Evolutionary conservation across 441 rosid species (phyloP).

Genomic region (Hura crepitans): DNA sequence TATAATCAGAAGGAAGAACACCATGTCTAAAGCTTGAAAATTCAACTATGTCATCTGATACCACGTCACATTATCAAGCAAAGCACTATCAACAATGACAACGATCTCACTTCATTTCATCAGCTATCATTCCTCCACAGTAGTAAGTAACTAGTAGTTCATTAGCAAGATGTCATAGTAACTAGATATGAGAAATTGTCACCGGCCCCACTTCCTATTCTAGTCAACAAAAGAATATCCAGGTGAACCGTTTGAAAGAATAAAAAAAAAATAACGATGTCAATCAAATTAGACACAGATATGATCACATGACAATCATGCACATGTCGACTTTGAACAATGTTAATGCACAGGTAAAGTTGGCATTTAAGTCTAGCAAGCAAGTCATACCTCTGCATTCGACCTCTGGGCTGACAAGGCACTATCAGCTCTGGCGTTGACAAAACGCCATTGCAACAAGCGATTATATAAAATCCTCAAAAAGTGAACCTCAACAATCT

Average conservation of each 20-base stretch:
- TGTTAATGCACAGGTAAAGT: conserved; percentile 12
- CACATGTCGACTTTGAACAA: neutral
- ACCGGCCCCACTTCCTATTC: neutral
- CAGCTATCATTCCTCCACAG: neutral
- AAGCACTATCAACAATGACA: neutral
- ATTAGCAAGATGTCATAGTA: neutral
- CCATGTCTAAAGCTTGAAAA: neutral
- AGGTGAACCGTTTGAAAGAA: neutral
- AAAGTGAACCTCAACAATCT: conserved; percentile 56
- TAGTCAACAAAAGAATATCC: neutral
- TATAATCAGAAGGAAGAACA: neutral
- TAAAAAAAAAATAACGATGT: neutral
- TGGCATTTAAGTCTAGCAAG: neutral
- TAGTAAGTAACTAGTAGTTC: neutral
- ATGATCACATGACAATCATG: neutral
- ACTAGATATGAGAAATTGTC: neutral
- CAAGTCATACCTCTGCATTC: conserved; percentile 64
- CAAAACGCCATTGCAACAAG: conserved; percentile 78
- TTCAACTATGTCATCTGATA: neutral
- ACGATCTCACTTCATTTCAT: neutral
- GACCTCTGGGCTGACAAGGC: conserved; percentile 47
- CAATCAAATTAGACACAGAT: neutral
- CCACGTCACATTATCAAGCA: neutral
- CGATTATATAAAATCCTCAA: conserved; percentile 69
- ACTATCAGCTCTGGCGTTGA: conserved; percentile 69